Conservation (phyloP, 2,329 filamentous ascomycete genomes). For the Arthrinium phaeospermum region DNA sequence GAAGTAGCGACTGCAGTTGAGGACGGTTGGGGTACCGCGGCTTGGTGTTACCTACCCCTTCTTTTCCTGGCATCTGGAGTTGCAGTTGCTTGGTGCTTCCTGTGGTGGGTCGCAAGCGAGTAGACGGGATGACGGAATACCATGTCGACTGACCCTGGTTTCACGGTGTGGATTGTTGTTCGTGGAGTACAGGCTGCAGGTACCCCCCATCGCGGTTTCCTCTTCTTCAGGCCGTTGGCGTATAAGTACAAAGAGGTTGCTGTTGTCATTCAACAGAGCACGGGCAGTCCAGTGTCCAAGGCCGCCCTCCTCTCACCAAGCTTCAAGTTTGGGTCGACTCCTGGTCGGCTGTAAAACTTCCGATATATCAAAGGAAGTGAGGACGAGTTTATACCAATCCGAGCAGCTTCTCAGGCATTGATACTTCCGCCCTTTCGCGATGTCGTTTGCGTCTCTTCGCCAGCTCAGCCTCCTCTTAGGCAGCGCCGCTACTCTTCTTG, state of each 20-base stretch:
- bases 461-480: conserved; percentile 21
- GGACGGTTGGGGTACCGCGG: neutral
- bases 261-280: neutral
- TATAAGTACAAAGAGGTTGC: neutral
- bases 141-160: neutral
- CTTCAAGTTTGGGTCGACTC: neutral
- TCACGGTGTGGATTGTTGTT: conserved; percentile 1
- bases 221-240: neutral
- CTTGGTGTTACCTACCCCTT: neutral
- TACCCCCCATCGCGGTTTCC: conserved; percentile 1
- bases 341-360: neutral
- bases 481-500: conserved; percentile 25
- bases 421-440: neutral
- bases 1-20: neutral
- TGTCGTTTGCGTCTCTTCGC: neutral
- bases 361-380: neutral
- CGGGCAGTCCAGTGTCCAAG: neutral
- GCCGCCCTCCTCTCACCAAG: neutral
- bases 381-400: neutral
- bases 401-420: neutral
- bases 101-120: neutral
- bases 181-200: neutral
- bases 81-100: neutral
- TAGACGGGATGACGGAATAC: neutral
- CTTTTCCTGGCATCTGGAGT: neutral